These are phyloP conservation scores for Aspergillus chevalieri DNA, from an alignment of 2,329 filamentous ascomycete species.

Conservation along the genomic window DNA sequence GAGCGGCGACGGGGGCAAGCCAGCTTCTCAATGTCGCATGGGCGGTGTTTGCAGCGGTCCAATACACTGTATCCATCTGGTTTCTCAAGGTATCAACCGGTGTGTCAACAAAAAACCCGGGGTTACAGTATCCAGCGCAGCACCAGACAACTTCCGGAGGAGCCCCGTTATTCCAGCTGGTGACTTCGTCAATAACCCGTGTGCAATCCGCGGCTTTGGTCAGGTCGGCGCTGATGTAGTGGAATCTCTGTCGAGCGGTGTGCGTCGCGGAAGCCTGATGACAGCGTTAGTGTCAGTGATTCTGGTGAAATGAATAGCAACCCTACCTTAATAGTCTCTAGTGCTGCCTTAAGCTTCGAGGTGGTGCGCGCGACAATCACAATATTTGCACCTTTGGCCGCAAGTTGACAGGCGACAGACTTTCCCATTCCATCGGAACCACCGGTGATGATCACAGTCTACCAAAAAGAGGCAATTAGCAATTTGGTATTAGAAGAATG, in stretches of 20 bases:
- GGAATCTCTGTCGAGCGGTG: constrained; percentile 67
- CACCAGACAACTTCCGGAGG: constrained; percentile 87
- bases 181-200: constrained; percentile 64
- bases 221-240: constrained; percentile 77
- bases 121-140: constrained; percentile 68
- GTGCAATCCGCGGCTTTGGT: constrained; percentile 63
- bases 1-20: constrained; percentile 46
- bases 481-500: neutral
- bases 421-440: constrained; percentile 90
- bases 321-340: constrained; percentile 58
- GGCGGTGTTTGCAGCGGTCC: constrained; percentile 76
- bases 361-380: constrained; percentile 76
- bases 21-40: constrained; percentile 72
- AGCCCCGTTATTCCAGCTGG: constrained; percentile 67
- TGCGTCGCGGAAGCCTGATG: constrained; percentile 59
- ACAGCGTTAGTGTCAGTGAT: constrained; percentile 11
- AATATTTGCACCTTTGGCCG: constrained; percentile 77
- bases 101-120: constrained; percentile 71
- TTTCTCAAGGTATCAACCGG: constrained; percentile 59
- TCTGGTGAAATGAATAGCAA: neutral
- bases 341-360: constrained; percentile 64
- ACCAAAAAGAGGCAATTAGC: constrained; percentile 10
- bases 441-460: constrained; percentile 87
- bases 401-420: constrained; percentile 65
- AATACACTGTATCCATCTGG: constrained; percentile 93